A percentile compares a stretch with the other conserved stretches of the same genome.
Conservation (phyloP, 306 rosid genomes). For the Nissolia schottii region DNA sequence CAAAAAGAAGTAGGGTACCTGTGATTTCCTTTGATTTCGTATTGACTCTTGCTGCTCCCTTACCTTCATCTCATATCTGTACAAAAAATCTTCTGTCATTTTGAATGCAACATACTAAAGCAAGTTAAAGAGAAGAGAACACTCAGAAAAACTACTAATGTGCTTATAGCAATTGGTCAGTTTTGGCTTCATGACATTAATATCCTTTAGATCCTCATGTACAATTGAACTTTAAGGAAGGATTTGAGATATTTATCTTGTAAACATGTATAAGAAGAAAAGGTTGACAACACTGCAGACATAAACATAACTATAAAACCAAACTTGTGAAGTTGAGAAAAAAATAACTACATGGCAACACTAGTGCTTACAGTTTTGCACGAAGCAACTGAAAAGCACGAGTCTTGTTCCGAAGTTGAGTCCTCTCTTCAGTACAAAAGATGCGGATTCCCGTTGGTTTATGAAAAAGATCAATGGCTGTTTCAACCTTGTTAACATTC, state of each 20-base stretch:
- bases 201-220: conserved; percentile 17
- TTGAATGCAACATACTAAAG: conserved; percentile 15
- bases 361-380: conserved; percentile 80
- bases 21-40: conserved; percentile 74
- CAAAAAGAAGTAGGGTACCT: conserved; percentile 44
- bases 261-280: background rate
- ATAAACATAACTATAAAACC: conserved; percentile 1
- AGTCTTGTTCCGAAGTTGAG: conserved; percentile 76
- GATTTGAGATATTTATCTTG: conserved; percentile 10
- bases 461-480: conserved; percentile 92
- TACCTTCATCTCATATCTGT: conserved; percentile 86
- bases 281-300: background rate
- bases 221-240: conserved; percentile 15
- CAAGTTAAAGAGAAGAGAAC: conserved; percentile 20
- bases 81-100: conserved; percentile 25
- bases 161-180: conserved; percentile 7
- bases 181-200: conserved; percentile 14
- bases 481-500: conserved; percentile 98
- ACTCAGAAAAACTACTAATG: background rate
- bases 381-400: conserved; percentile 94
- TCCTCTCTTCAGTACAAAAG: conserved; percentile 97
- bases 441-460: conserved; percentile 98
- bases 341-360: background rate
- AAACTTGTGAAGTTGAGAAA: background rate
- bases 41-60: conserved; percentile 87